These are phyloP conservation scores for Backusella westeae DNA, from an alignment of 192 early-diverging fungal genomes.

Conservation along the genomic window DNA sequence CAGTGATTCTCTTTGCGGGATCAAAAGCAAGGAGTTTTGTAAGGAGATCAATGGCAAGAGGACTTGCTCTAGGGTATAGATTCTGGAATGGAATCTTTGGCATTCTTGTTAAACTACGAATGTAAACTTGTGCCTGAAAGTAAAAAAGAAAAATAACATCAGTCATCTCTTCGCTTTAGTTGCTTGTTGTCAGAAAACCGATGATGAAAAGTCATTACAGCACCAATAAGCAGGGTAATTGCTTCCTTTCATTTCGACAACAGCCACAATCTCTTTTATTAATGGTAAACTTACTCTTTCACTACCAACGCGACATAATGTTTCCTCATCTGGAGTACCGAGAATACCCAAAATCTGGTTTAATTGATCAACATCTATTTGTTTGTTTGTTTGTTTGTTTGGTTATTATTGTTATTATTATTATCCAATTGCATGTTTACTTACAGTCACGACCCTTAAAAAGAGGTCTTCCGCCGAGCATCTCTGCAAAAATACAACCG, in stretches of 20 bases:
- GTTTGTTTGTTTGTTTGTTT: conserved; percentile 34
- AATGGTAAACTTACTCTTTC: conserved; percentile 43
- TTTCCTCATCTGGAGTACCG: conserved; percentile 79
- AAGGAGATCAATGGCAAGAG: conserved; percentile 85
- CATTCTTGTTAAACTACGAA: conserved; percentile 83
- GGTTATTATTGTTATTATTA: conserved; percentile 10
- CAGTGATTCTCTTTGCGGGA: conserved; percentile 85
- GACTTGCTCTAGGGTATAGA: conserved; percentile 83
- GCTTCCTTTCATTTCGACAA: not conserved
- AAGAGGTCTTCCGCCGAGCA: conserved; percentile 77
- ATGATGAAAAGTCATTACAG: not conserved
- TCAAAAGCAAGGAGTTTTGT: conserved; percentile 86
- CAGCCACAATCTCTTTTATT: not conserved
- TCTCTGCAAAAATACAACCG: conserved; percentile 94
- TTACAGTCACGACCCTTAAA: conserved; percentile 87
- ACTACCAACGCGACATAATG: conserved; percentile 70
- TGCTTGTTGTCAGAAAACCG: not conserved
- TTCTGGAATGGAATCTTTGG: conserved; percentile 72
- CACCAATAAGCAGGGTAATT: not conserved
- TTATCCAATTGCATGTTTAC: not conserved
- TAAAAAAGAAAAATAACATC: not conserved
- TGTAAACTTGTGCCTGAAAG: conserved; percentile 77
- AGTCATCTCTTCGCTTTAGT: not conserved
- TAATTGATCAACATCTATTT: conserved; percentile 81
- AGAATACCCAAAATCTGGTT: conserved; percentile 85